Evolutionary conservation across 164 flowering plant genomes (phyloP).

Genomic region (Warburgia ugandensis): DNA sequence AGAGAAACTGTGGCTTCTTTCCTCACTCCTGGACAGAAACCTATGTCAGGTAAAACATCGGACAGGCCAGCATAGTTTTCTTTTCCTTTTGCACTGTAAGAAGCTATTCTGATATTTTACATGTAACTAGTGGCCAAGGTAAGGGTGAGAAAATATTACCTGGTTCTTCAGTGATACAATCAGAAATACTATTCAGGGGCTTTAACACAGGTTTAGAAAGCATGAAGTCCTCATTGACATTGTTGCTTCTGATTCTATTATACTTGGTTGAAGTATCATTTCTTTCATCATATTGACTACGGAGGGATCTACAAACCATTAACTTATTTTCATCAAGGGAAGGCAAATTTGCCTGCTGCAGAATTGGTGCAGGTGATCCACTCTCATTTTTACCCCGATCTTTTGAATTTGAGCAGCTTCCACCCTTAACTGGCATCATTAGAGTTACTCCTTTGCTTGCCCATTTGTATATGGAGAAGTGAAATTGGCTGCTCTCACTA

Average conservation of each 20-base stretch:
- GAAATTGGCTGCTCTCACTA: slow-evolving; percentile 35
- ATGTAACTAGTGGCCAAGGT: too few relatives aligned
- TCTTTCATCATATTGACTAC: slow-evolving; percentile 10
- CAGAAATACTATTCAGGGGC: slow-evolving; percentile 5
- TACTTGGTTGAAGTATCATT: slow-evolving; percentile 5
- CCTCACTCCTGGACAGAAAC: too few relatives aligned
- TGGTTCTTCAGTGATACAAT: slow-evolving; percentile 7
- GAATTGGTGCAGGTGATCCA: slow-evolving; percentile 10
- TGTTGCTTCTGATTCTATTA: too few relatives aligned
- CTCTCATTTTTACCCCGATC: slow-evolving; percentile 19
- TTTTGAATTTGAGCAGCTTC: slow-evolving; percentile 24
- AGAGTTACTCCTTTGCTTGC: slow-evolving; percentile 61
- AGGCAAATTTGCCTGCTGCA: slow-evolving; percentile 6
- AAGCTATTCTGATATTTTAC: too few relatives aligned
- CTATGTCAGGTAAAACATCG: too few relatives aligned
- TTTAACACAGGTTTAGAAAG: slow-evolving; percentile 13
- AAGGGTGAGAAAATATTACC: background rate
- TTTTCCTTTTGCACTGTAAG: too few relatives aligned
- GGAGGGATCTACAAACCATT: slow-evolving; percentile 5
- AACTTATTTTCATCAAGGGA: slow-evolving; percentile 4
- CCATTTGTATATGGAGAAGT: slow-evolving; percentile 95
- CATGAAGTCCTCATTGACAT: slow-evolving; percentile 18
- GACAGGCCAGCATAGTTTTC: too few relatives aligned
- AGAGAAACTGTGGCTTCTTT: too few relatives aligned
- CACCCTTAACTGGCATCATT: slow-evolving; percentile 30